A percentile compares a stretch with the other conserved stretches of the same genome.
Evolutionary conservation across 768 basidiomycete genomes (phyloP).

Genomic region (Tylopilus sp.): DNA sequence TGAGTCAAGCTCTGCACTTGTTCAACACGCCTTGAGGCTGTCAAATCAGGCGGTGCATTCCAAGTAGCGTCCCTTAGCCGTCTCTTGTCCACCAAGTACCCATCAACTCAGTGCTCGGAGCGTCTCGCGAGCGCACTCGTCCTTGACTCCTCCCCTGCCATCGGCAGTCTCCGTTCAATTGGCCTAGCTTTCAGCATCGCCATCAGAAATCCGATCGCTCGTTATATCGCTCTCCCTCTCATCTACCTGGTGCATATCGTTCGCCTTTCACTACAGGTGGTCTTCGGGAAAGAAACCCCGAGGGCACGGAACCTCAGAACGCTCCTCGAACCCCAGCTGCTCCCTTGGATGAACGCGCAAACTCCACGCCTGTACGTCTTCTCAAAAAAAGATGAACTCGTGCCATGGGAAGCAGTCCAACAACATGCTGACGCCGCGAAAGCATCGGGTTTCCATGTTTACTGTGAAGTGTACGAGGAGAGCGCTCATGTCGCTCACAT

Average conservation of each 20-base stretch:
- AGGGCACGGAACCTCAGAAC: conserved; percentile 1
- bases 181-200: conserved; percentile 21
- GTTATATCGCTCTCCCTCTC: conserved; percentile 9
- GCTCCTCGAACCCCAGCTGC: conserved; percentile 22
- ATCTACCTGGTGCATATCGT: conserved; percentile 14
- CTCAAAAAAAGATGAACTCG: conserved; percentile 30
- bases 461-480: conserved; percentile 30
- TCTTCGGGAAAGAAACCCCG: conserved; percentile 19
- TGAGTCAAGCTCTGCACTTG: too few relatives aligned
- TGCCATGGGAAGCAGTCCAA: conserved; percentile 28
- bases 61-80: conserved; percentile 20
- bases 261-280: conserved; percentile 2
- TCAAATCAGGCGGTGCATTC: conserved; percentile 17
- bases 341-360: conserved; percentile 30
- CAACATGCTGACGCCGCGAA: conserved; percentile 25
- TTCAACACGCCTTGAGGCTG: not conserved
- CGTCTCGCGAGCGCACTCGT: conserved; percentile 14
- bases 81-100: conserved; percentile 20
- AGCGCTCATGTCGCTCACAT: conserved; percentile 36
- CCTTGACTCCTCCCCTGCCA: conserved; percentile 22
- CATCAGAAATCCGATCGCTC: conserved; percentile 19
- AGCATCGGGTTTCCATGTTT: conserved; percentile 23
- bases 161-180: conserved; percentile 13
- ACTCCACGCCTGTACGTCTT: conserved; percentile 38
- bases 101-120: conserved; percentile 1